Percentiles rank a stretch among this genome's conserved stretches.
Conservation (phyloP, 345 rosid species). For the Gossypium stocksii region DNA sequence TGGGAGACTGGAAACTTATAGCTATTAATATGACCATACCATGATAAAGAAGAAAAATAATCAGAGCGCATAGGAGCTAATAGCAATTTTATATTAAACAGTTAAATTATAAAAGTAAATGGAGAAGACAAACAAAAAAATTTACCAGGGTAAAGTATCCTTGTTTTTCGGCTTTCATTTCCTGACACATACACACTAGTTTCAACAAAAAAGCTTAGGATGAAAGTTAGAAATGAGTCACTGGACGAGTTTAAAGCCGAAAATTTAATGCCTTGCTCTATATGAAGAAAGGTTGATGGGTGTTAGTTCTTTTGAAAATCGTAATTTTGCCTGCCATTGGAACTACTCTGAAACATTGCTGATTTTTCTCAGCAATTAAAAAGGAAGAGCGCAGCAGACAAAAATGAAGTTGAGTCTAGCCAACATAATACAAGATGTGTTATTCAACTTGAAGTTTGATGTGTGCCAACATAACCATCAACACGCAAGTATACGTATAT, state of each 20-base stretch:
- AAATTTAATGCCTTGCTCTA: too few species aligned
- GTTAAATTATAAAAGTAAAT: not conserved
- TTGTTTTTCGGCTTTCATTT: slow-evolving; percentile 94
- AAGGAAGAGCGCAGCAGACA: too few species aligned
- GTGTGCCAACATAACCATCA: too few species aligned
- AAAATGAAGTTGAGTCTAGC: too few species aligned
- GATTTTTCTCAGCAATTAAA: too few species aligned
- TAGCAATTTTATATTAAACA: not conserved
- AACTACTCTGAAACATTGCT: too few species aligned
- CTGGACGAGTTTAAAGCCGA: slow-evolving; percentile 19
- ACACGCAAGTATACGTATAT: too few species aligned
- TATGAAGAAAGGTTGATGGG: too few species aligned
- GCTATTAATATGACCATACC: not conserved
- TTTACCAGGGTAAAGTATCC: slow-evolving; percentile 93
- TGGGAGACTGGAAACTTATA: not conserved
- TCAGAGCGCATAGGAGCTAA: not conserved
- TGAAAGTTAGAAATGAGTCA: not conserved
- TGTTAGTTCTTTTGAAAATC: too few species aligned
- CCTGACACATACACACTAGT: slow-evolving; percentile 39
- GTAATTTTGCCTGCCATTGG: too few species aligned
- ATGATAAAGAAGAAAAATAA: not conserved
- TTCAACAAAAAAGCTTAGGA: slow-evolving; percentile 8
- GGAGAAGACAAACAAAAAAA: slow-evolving; percentile 2
- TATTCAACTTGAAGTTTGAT: too few species aligned
- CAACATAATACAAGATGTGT: too few species aligned